A percentile compares a stretch with the other conserved stretches of the same genome.
phyloP scores from a whole-genome alignment of 2,329 filamentous ascomycete genomes.

The Fusarium succisae region DNA sequence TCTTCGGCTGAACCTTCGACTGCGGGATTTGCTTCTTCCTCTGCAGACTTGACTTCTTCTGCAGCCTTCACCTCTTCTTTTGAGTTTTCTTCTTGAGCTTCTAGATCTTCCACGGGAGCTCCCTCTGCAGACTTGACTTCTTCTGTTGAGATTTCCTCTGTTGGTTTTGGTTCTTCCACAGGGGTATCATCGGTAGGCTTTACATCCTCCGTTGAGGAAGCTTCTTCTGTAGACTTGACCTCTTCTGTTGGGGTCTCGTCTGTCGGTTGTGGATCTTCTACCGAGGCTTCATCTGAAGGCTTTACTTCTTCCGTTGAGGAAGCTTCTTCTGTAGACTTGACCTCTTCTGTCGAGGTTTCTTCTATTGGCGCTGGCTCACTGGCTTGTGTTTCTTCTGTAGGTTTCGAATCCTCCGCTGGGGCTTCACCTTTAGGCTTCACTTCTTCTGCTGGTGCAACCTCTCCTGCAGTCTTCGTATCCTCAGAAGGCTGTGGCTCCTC shows the following conservation, averaged over 20 bases:
- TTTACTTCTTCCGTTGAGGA: neutral
- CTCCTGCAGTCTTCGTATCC: neutral
- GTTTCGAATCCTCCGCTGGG: neutral
- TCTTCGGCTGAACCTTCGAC: neutral
- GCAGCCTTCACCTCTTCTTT: neutral
- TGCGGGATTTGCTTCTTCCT: neutral
- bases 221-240: neutral
- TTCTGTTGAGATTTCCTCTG: neutral
- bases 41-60: neutral
- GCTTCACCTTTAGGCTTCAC: conserved; percentile 6
- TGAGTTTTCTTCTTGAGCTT: neutral
- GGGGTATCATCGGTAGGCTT: neutral
- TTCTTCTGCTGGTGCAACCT: neutral
- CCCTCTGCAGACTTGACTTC: neutral
- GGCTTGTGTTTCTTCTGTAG: neutral
- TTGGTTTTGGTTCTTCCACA: neutral
- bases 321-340: neutral
- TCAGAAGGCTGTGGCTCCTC: neutral
- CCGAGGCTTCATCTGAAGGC: neutral
- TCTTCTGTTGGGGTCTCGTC: neutral
- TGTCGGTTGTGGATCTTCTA: neutral
- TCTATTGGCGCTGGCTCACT: neutral
- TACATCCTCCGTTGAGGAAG: neutral
- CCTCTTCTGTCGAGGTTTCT: neutral
- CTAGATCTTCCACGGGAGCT: neutral